phyloP scores from a whole-genome alignment of 164 flowering plant species.

The Vitis cinerea region DNA sequence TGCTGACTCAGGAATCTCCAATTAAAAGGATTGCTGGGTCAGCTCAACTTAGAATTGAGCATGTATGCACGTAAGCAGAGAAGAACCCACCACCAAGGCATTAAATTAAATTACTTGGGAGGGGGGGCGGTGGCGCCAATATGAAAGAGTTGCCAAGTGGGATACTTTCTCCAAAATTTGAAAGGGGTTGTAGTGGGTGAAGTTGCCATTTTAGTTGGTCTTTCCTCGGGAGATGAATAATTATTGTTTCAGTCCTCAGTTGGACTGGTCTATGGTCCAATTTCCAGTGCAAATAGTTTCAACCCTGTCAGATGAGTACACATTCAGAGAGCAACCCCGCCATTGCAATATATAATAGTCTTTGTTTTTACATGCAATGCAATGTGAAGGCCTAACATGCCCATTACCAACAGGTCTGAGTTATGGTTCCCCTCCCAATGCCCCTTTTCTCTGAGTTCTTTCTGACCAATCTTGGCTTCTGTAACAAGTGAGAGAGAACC shows the following conservation, averaged over 20 bases:
- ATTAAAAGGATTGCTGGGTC: too few species aligned
- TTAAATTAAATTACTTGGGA: too few species aligned
- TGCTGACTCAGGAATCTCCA: too few species aligned
- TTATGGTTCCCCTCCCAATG: conserved; percentile 49
- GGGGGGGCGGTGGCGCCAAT: too few species aligned
- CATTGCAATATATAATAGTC: not conserved
- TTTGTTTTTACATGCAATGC: too few species aligned
- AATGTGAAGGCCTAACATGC: not conserved
- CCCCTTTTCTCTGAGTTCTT: conserved; percentile 17
- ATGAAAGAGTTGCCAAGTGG: too few species aligned
- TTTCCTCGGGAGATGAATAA: not conserved
- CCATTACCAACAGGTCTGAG: conserved; percentile 26
- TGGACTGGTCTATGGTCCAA: conserved; percentile 64
- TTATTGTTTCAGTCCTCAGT: conserved; percentile 10
- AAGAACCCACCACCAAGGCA: too few species aligned
- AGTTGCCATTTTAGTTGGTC: too few species aligned
- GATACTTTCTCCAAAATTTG: too few species aligned
- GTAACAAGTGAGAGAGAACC: conserved; percentile 13
- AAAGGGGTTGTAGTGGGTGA: too few species aligned
- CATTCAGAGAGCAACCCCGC: conserved; percentile 23
- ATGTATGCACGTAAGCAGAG: too few species aligned
- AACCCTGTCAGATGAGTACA: conserved; percentile 38
- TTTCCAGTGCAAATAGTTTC: conserved; percentile 43
- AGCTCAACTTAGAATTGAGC: too few species aligned
- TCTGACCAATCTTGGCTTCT: conserved; percentile 56